phyloP scores from a whole-genome alignment of 2,329 filamentous ascomycete genomes.

The Escovopsis sp. region DNA sequence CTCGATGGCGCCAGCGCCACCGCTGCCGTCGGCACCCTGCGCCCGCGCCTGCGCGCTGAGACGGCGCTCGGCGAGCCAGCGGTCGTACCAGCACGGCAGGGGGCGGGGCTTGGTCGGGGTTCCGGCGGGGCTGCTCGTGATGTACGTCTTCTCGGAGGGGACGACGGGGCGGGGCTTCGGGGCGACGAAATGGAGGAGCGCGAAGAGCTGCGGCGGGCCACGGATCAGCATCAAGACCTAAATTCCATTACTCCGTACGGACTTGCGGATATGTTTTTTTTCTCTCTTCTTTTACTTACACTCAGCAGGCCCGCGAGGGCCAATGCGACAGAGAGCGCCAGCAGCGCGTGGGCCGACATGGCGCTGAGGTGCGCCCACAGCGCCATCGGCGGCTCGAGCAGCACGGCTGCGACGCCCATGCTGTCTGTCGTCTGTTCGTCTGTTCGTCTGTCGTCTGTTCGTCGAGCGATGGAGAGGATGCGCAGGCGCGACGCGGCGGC shows the following conservation, averaged over 20 bases:
- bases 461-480: background rate
- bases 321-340: conserved; percentile 21
- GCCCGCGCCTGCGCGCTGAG: conserved; percentile 28
- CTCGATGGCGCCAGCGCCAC: conserved; percentile 47
- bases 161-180: conserved; percentile 63
- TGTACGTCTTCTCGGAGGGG: conserved; percentile 72
- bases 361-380: conserved; percentile 22
- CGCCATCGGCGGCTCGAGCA: conserved; percentile 19
- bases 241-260: no score
- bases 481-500: background rate
- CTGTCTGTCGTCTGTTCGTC: no score
- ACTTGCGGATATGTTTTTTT: no score
- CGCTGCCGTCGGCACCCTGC: conserved; percentile 32
- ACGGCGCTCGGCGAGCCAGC: conserved; percentile 48
- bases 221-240: background rate
- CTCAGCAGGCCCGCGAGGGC: conserved; percentile 20
- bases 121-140: conserved; percentile 52
- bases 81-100: conserved; percentile 81
- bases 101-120: conserved; percentile 23
- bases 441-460: no score
- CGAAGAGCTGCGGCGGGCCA: conserved; percentile 32
- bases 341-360: conserved; percentile 24
- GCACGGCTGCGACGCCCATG: conserved; percentile 8
- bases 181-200: conserved; percentile 58
- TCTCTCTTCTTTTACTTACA: no score